Evolutionary conservation across 495 filamentous ascomycete species (phyloP), one percentile per base, ranked within the genome.

Genomic region (Xylaria telfairii): DNA sequence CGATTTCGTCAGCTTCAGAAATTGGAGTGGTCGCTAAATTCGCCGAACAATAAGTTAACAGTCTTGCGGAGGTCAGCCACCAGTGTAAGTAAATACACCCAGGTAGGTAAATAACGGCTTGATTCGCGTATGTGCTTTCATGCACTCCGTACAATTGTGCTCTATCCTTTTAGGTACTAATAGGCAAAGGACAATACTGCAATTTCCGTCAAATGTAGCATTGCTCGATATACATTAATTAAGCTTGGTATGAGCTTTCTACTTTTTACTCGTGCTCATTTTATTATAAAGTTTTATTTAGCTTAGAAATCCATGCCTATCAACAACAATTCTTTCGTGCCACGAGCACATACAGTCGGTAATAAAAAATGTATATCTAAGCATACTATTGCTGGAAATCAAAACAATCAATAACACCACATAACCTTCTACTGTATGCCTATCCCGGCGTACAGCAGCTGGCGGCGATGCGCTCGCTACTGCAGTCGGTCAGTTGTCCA

Each of bases 391-490:
- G n/a, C 10, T 42, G 7, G 7, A 28, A 24, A n/a, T 26, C 37
- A 21, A 62, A 42, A 62, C 59, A 62, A 41, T 15, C 8, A 41
- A n/a, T 7, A 62, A 61, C 59, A 37, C 59, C 59, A 62, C 59
- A 41, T 10, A 32, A 9, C 21, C 46, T n/a, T n/a, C n/a, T n/a
- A n/a, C n/a, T n/a, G n/a, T n/a, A n/a, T 65, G 30, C 19, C 17
- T 39, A 26, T 44, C 1, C 9, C 17, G 4, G 30, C n/a, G 32
- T 37, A n/a, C n/a, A n/a, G n/a, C 8, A 21, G 19, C 21, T 49
- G 61, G 42, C 64, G 17, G 37, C 37, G 49, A 57, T 59, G 17
- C 39, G 51, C 65, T 57, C 34, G 28, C 24, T 26, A 65, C 8
- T 24, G n/a, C 28, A 24, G 44, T 66, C 47, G 32, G 47, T 47